A percentile compares a stretch with the other conserved stretches of the same genome.
These are phyloP conservation scores for Penstemon davidsonii DNA, from an alignment of 257 asterid genomes.

Conservation along the genomic window DNA sequence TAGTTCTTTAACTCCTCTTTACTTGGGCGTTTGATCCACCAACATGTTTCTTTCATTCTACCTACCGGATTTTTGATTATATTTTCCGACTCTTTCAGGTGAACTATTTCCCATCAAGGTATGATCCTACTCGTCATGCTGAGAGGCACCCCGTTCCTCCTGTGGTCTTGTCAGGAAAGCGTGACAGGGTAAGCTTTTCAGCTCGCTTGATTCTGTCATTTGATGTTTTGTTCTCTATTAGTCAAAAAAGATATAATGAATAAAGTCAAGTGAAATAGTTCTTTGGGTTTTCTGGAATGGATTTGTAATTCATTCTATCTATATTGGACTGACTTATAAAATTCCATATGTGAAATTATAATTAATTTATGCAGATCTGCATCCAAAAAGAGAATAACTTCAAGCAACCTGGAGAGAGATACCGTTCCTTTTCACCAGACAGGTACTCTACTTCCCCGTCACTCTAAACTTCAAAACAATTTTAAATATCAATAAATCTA, in stretches of 20 bases:
- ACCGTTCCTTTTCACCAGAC: conserved; percentile 56
- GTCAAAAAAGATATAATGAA: neutral
- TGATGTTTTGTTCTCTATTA: neutral
- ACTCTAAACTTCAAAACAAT: neutral
- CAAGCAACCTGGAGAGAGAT: conserved; percentile 70
- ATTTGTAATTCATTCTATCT: neutral
- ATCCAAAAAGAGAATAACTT: conserved; percentile 69
- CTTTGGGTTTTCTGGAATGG: neutral
- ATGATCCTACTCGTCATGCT: conserved; percentile 61
- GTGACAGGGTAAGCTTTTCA: conserved; percentile 47
- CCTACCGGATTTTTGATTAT: neutral
- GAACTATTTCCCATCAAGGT: conserved; percentile 79
- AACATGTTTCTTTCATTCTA: neutral
- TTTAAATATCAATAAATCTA: neutral
- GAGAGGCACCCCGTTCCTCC: conserved; percentile 63
- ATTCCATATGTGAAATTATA: neutral
- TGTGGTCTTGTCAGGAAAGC: conserved; percentile 51
- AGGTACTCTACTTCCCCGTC: conserved; percentile 36
- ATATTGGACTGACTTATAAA: neutral
- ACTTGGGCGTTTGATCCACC: no score
- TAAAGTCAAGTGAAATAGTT: no score
- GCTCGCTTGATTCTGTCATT: conserved; percentile 15
- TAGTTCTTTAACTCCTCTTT: no score
- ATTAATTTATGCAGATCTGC: conserved; percentile 36
- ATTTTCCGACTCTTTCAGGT: conserved; percentile 39